These are phyloP conservation scores for Besnoitia besnoiti DNA, from an alignment of 169 alveolate genomes.

Conservation along the genomic window DNA sequence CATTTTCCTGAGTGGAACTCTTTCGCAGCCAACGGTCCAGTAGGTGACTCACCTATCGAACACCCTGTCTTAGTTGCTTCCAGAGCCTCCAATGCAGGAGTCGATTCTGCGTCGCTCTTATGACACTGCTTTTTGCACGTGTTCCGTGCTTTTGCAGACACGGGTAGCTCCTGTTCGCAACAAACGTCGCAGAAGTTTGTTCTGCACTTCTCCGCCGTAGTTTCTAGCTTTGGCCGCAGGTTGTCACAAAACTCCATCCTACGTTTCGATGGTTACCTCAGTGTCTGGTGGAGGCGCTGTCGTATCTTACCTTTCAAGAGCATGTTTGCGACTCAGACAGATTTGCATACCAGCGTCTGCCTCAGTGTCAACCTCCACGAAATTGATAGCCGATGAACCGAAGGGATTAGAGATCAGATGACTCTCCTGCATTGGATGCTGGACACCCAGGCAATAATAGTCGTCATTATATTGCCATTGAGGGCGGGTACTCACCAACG, in stretches of 20 bases:
- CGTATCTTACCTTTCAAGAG: neutral
- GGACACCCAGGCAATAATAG: neutral
- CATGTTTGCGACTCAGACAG: neutral
- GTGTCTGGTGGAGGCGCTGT: neutral
- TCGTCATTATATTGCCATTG: neutral
- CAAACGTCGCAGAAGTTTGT: conserved; percentile 35
- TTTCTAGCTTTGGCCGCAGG: neutral
- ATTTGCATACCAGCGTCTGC: neutral
- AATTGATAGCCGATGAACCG: neutral
- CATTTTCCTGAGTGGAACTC: neutral
- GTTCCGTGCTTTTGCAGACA: conserved; percentile 23
- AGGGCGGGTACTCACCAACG: neutral
- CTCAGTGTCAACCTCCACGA: neutral
- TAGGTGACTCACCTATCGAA: neutral
- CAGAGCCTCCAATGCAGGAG: neutral
- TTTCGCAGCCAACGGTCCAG: neutral
- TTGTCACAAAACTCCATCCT: conserved; percentile 7
- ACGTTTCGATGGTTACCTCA: too few relatives aligned
- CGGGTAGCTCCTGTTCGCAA: conserved; percentile 31
- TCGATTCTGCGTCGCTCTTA: neutral
- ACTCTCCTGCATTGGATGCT: neutral
- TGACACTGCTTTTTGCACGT: conserved; percentile 20
- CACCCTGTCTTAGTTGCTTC: neutral
- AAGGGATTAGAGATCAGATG: neutral
- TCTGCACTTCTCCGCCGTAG: neutral